These are phyloP conservation scores for Penicillium paxilli DNA, from an alignment of 495 filamentous ascomycete species.

Conservation along the genomic window DNA sequence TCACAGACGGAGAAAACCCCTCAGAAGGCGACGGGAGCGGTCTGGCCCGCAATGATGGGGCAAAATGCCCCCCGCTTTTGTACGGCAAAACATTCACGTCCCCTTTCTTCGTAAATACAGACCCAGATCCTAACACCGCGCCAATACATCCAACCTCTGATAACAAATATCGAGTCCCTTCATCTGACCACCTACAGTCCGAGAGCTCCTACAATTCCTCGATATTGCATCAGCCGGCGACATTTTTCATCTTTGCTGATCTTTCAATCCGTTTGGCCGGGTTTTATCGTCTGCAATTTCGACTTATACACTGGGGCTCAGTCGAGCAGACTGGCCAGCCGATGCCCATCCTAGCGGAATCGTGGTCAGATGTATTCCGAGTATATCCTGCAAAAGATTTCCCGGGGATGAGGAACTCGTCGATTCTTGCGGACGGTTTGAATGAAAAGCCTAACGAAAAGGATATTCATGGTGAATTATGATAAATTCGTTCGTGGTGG, in stretches of 20 bases:
- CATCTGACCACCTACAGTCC: background rate
- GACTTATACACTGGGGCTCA: slow-evolving; percentile 68
- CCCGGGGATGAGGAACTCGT: slow-evolving; percentile 76
- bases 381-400: slow-evolving; percentile 98
- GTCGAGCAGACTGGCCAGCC: slow-evolving; percentile 53
- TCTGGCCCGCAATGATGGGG: slow-evolving; percentile 21
- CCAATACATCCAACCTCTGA: slow-evolving; percentile 67
- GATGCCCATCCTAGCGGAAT: slow-evolving; percentile 62
- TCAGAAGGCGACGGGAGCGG: slow-evolving; percentile 6
- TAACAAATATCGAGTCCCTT: slow-evolving; percentile 1
- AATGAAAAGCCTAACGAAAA: too few species aligned
- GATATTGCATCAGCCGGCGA: slow-evolving; percentile 28
- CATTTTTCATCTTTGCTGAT: slow-evolving; percentile 93
- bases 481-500: too few species aligned
- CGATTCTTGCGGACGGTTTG: slow-evolving; percentile 35
- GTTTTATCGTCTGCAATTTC: slow-evolving; percentile 77
- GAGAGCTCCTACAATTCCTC: slow-evolving; percentile 12
- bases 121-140: slow-evolving; percentile 46
- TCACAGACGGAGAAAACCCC: slow-evolving; percentile 41
- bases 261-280: slow-evolving; percentile 88
- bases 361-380: slow-evolving; percentile 76
- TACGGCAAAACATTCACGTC: slow-evolving; percentile 44
- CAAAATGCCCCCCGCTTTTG: slow-evolving; percentile 27
- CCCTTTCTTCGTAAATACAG: slow-evolving; percentile 42
- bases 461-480: too few species aligned